Conservation (phyloP, 805 yeast species). For the Saccharomycopsis javanensis region DNA sequence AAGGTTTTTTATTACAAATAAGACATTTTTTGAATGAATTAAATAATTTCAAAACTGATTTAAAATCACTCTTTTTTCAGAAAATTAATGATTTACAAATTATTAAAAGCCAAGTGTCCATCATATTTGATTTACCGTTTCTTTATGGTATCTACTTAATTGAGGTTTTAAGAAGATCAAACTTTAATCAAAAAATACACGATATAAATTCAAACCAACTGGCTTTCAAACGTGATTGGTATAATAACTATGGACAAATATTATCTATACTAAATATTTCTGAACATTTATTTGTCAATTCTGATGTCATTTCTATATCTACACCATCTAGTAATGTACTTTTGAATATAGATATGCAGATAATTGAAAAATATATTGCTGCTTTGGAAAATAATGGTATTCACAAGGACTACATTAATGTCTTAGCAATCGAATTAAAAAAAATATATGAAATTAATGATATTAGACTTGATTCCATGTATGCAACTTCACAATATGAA, state of each 20-base stretch:
- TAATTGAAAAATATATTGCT: conserved; percentile 30
- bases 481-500: conserved; percentile 17
- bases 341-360: conserved; percentile 21
- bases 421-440: conserved; percentile 31
- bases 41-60: conserved; percentile 19
- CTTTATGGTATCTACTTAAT: conserved; percentile 61
- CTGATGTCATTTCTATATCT: neutral
- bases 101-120: conserved; percentile 26
- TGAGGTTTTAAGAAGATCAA: conserved; percentile 47
- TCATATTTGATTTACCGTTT: conserved; percentile 56
- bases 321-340: neutral
- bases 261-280: neutral
- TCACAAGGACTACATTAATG: conserved; percentile 27
- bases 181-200: conserved; percentile 32
- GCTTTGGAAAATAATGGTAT: conserved; percentile 26
- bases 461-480: conserved; percentile 5
- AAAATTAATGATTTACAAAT: conserved; percentile 25
- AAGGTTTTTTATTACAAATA: conserved; percentile 1
- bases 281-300: neutral
- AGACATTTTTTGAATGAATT: neutral
- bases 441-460: conserved; percentile 23
- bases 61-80: conserved; percentile 19
- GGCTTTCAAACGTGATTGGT: neutral
- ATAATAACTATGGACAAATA: neutral
- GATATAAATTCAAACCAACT: neutral